Evolutionary conservation across 1,139 yeast genomes (phyloP).

Genomic region (Nakaseomyces nivariensis): DNA sequence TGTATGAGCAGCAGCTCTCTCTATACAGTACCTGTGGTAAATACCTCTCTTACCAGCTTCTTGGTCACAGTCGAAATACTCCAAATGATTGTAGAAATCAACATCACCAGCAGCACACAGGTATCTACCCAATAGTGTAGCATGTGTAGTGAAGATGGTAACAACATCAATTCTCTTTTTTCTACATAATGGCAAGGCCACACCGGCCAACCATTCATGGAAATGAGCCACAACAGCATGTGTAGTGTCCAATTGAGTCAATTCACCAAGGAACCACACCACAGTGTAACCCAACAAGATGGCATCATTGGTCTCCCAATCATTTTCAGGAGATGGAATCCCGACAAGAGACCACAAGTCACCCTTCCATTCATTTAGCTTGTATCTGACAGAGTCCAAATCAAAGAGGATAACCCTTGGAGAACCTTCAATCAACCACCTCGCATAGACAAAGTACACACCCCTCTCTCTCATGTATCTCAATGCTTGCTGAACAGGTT

Average conservation of each 20-base stretch:
- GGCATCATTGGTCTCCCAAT: conserved; percentile 81
- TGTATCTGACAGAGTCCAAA: conserved; percentile 54
- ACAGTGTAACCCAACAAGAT: conserved; percentile 83
- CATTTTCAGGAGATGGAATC: conserved; percentile 85
- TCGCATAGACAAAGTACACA: conserved; percentile 71
- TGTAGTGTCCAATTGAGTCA: conserved; percentile 69
- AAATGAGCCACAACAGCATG: conserved; percentile 87
- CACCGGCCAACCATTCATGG: conserved; percentile 97
- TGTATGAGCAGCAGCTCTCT: conserved; percentile 88
- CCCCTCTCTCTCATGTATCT: conserved; percentile 67
- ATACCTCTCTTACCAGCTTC: conserved; percentile 97
- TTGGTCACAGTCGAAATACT: conserved; percentile 85
- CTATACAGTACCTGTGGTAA: conserved; percentile 91
- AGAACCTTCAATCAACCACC: conserved; percentile 96
- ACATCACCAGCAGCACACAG: conserved; percentile 79
- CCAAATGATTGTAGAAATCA: conserved; percentile 85
- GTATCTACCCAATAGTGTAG: conserved; percentile 86
- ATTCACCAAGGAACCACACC: conserved; percentile 96
- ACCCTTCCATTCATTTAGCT: conserved; percentile 82
- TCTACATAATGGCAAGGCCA: conserved; percentile 83
- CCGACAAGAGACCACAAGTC: conserved; percentile 90
- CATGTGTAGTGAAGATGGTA: conserved; percentile 93
- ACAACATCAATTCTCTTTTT: conserved; percentile 86
- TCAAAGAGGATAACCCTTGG: conserved; percentile 89
- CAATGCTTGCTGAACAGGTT: conserved; percentile 30